Evolutionary conservation across 345 rosid species (phyloP).

Genomic region (Linum tenue): DNA sequence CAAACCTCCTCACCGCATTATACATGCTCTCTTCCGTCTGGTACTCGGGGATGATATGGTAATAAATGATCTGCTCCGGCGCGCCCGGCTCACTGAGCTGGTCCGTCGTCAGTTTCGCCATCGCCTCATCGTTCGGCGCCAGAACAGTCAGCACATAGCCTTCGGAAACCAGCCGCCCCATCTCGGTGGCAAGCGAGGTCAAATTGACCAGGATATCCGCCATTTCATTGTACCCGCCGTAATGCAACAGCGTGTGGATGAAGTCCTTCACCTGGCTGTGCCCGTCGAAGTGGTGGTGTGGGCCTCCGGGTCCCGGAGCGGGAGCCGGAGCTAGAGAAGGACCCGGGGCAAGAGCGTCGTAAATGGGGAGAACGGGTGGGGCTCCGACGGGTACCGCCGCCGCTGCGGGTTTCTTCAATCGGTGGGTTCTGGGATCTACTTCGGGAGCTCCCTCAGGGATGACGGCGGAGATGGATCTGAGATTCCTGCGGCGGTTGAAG

Average conservation of each 20-base stretch:
- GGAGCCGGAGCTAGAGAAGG: constrained; percentile 94
- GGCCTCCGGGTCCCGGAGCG: constrained; percentile 93
- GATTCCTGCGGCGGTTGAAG: constrained; percentile 50
- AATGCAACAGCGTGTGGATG: constrained; percentile 72
- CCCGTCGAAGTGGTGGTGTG: constrained; percentile 73
- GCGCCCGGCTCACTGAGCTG: constrained; percentile 93
- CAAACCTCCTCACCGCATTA: constrained; percentile 82
- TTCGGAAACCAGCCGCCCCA: constrained; percentile 85
- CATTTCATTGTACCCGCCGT: constrained; percentile 97
- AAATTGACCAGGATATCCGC: constrained; percentile 88
- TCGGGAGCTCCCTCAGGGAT: constrained; percentile 65
- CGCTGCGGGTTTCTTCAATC: constrained; percentile 48
- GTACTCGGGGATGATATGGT: constrained; percentile 88
- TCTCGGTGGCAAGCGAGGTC: constrained; percentile 87
- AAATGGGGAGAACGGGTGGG: constrained; percentile 68
- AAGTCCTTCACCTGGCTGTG: constrained; percentile 85
- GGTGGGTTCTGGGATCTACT: constrained; percentile 60
- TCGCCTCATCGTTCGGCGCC: constrained; percentile 95
- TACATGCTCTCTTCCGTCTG: constrained; percentile 99
- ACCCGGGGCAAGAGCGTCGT: constrained; percentile 90
- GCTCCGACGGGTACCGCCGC: constrained; percentile 49
- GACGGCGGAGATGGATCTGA: constrained; percentile 56
- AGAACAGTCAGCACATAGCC: constrained; percentile 85
- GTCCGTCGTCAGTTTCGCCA: constrained; percentile 87
- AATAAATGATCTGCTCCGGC: constrained; percentile 86